These are phyloP conservation scores for Aspergillus texensis DNA, from an alignment of 2,329 filamentous ascomycete species.

Conservation along the genomic window DNA sequence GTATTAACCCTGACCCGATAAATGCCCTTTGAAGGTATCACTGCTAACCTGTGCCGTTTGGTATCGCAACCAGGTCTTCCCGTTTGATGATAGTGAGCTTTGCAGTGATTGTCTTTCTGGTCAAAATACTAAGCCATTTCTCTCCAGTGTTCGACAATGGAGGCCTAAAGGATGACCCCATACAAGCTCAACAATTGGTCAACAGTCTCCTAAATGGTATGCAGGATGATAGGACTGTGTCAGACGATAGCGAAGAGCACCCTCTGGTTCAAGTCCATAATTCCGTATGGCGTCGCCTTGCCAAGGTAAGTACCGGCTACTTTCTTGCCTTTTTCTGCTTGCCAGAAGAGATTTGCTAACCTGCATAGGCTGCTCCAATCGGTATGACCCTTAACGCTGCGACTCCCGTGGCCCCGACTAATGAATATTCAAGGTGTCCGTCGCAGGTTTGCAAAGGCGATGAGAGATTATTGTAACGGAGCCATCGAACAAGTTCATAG, in stretches of 20 bases:
- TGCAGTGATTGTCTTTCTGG: background rate
- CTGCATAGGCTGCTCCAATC: constrained; percentile 8
- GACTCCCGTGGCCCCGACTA: background rate
- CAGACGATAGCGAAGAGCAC: constrained; percentile 11
- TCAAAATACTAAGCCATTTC: background rate
- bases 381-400: constrained; percentile 11
- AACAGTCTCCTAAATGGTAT: constrained; percentile 25
- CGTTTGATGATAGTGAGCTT: constrained; percentile 19
- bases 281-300: constrained; percentile 27
- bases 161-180: constrained; percentile 26
- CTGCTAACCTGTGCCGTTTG: background rate
- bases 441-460: constrained; percentile 16
- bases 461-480: constrained; percentile 23
- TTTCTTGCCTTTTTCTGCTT: background rate
- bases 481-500: constrained; percentile 20
- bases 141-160: constrained; percentile 35
- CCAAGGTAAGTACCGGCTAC: constrained; percentile 9
- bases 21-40: background rate
- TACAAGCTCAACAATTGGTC: constrained; percentile 25
- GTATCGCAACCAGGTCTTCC: constrained; percentile 13
- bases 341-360: background rate
- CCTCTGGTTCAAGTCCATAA: constrained; percentile 31
- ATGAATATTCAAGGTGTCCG: constrained; percentile 9
- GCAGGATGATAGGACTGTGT: constrained; percentile 18
- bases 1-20: too few relatives aligned